Evolutionary conservation across 164 flowering plant genomes (phyloP), one percentile per base, ranked within the genome.

Genomic region (Aristolochia fimbriata): DNA sequence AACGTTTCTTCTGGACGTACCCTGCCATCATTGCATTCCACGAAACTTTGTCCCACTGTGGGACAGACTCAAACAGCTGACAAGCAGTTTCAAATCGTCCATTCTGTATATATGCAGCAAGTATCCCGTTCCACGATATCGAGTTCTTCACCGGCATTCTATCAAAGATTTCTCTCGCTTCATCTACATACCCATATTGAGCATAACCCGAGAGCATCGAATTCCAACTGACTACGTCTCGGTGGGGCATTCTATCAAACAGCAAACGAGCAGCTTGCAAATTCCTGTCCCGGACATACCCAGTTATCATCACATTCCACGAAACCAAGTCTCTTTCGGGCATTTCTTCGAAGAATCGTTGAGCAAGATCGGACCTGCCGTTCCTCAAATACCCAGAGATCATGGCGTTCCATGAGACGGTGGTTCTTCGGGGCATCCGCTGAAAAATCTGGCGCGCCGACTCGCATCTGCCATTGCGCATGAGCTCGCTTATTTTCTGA

Each of bases 21-120:
- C 91, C 96, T 46, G 85, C 80, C 88, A 85, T 80, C 76, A 90
- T 70, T 53, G 92, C 83, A 65, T 90, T 90, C 97, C 97, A 90
- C 9, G 97, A 82, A 68, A 87, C 85, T 55, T 67, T 61, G 17
- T 77, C 80, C 97, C 97, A 90, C 30, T 72, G 75, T 7, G 47
- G 51, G 37, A 78, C 80, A 13, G 83, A 76, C 41, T 78, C 87
- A 59, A 87, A 90, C 72, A 87, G 71, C 57, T 57, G 55, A 10
- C 75, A 48, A 2, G 92, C 97, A 57, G 77, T 85, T 62, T 83
- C 92, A 8, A 90, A 68, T 66, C 83, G 71, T 43, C 92, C 92
- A 73, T 85, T 87, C 73, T 82, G 88, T 57, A 90, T 86, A 73
- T 90, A 90, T 0, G 86, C 87, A 0, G 90, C 68, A 45, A 90